These are phyloP conservation scores for Diaporthe capsici DNA, from an alignment of 2,329 filamentous ascomycete species.

Conservation along the genomic window DNA sequence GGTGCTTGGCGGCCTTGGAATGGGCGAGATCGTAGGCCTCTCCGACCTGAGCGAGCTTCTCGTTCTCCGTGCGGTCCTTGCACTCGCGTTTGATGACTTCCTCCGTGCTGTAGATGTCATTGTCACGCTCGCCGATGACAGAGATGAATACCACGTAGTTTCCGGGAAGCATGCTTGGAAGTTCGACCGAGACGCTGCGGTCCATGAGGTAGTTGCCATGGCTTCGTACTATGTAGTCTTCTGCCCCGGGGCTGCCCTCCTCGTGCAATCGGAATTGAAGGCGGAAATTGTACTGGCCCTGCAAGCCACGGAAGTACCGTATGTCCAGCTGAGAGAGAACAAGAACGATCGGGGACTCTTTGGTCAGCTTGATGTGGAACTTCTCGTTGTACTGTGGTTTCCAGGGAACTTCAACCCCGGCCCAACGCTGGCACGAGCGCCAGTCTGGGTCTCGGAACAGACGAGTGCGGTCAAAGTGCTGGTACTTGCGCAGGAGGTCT, in stretches of 20 bases:
- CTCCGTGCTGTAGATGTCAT: conserved; percentile 68
- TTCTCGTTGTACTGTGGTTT: conserved; percentile 69
- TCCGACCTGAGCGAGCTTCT: conserved; percentile 81
- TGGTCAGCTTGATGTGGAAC: conserved; percentile 65
- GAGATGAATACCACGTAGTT: conserved; percentile 83
- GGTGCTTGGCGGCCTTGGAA: conserved; percentile 63
- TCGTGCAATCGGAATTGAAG: conserved; percentile 68
- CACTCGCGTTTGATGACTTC: conserved; percentile 77
- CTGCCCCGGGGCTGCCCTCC: conserved; percentile 56
- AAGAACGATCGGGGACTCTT: conserved; percentile 65
- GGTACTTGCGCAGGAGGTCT: conserved; percentile 71
- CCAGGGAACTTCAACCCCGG: conserved; percentile 66
- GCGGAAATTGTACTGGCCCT: conserved; percentile 69
- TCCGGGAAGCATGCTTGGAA: conserved; percentile 78
- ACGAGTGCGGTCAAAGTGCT: conserved; percentile 70
- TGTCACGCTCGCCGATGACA: conserved; percentile 75
- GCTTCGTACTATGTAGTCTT: conserved; percentile 69
- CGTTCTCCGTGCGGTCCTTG: conserved; percentile 75
- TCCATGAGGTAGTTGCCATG: conserved; percentile 72
- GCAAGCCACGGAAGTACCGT: conserved; percentile 69
- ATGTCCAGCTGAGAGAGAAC: conserved; percentile 71
- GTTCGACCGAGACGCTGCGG: conserved; percentile 82
- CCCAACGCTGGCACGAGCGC: conserved; percentile 62
- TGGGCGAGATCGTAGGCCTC: conserved; percentile 80
- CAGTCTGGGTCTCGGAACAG: conserved; percentile 69